Base-by-base conservation (phyloP, 2,329 filamentous ascomycete genomes). In the Trichoderma semiorbis region DNA sequence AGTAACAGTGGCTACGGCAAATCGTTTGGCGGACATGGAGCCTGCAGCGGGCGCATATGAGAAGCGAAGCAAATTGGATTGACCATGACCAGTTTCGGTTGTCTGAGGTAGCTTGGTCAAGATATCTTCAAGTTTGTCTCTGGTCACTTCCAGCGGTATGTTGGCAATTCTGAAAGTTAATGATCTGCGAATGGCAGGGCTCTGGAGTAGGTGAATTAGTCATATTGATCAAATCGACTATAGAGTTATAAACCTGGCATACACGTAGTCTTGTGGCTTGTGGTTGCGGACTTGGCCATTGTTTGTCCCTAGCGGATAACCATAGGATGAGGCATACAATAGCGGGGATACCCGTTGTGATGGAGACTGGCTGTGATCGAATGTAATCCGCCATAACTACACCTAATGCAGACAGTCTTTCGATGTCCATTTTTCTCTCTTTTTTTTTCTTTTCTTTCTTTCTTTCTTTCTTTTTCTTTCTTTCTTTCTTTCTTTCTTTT, bases 131-230 rank as follows among this genome's bases (percentile, higher is more conserved):
- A 69, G 26, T 1, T 14, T 12, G 11, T 30, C 30, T 26, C 16
- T 26, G 10, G 16, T 36, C 14, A 61, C 36, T 11, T 12, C 14
- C 11, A 39, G 24, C 1, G 66, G 66, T 18, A 69, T 69, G 4
- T 53, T 69, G 34, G 66, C 62, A n/a, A 69, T 69, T 12, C 66
- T 69, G n/a, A 69, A 47, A 1, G 65, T 69, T 26, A 60, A 28
- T 18, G 21, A 50, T 30, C 18, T 60, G 30, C n/a, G 43, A 30
- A 7, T 21, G 0, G 8, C 11, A n/a, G n/a, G 47, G 47, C n/a
- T 6, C 43, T 50, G 5, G 18, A 43, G 7, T 21, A n/a, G 43
- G 18, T 10, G 11, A 47, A 21, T 47, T 47, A 47, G 43, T 10
- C 8, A 11, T 21, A 11, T 21, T 21, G 36, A 0, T 43, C 7